These are phyloP conservation scores for Talaromyces stipitatus DNA, from an alignment of 495 filamentous ascomycete genomes.

Conservation along the genomic window DNA sequence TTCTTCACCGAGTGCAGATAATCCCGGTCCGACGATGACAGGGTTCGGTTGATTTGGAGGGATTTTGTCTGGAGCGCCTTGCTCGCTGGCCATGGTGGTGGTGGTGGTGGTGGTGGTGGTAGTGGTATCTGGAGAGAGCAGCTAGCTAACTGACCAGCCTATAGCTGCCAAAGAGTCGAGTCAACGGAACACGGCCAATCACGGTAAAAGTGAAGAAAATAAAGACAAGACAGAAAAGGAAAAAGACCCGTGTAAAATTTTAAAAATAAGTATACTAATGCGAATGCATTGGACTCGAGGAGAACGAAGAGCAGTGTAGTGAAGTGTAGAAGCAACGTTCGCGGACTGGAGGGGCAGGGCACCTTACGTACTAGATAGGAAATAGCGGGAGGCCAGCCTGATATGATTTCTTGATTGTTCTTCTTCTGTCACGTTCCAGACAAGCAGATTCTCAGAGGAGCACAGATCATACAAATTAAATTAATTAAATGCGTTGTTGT, in stretches of 20 bases:
- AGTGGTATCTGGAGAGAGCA: slow-evolving; percentile 16
- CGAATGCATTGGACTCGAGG: background rate
- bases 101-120: slow-evolving; percentile 20
- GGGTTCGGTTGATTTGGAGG: slow-evolving; percentile 29
- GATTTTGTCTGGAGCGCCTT: slow-evolving; percentile 20
- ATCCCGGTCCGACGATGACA: slow-evolving; percentile 25
- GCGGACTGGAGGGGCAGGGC: slow-evolving; percentile 6
- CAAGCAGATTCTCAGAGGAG: background rate
- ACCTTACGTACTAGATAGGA: background rate
- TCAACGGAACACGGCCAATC: background rate
- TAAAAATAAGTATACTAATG: background rate
- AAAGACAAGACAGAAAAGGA: background rate
- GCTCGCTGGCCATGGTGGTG: slow-evolving; percentile 24
- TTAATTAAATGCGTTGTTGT: background rate
- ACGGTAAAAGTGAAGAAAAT: background rate
- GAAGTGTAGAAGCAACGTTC: slow-evolving; percentile 6
- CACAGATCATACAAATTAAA: no score
- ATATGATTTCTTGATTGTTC: background rate
- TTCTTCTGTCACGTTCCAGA: background rate
- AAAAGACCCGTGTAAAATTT: background rate
- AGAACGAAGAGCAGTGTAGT: background rate
- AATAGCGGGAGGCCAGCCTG: background rate
- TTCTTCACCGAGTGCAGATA: slow-evolving; percentile 25
- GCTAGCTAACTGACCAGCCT: background rate
- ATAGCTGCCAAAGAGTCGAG: background rate